Percentiles rank a stretch among this genome's conserved stretches.
Conservation (phyloP, 2,329 filamentous ascomycete species). For the Cordyceps fumosorosea region DNA sequence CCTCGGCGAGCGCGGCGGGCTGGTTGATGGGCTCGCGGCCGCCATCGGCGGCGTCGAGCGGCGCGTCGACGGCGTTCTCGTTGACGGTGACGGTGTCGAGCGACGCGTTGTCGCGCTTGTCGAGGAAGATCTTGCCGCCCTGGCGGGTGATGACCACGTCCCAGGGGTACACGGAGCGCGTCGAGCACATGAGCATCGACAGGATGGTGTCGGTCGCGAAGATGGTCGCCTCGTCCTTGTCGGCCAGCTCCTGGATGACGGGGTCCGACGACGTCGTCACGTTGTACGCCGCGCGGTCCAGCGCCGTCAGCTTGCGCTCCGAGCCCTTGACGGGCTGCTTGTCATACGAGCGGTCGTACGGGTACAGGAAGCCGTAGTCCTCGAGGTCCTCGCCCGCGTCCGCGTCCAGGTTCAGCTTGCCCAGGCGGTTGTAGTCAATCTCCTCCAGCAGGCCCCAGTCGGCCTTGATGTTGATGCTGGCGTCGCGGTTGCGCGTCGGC, state of each 20-base stretch:
- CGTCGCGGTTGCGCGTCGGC: conserved; percentile 91
- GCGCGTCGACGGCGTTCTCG: conserved; percentile 94
- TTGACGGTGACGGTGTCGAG: conserved; percentile 98
- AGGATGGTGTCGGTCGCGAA: conserved; percentile 96
- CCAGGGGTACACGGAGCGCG: conserved; percentile 96
- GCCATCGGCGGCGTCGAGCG: conserved; percentile 82
- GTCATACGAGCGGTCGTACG: conserved; percentile 94
- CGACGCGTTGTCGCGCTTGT: conserved; percentile 93
- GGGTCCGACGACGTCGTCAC: conserved; percentile 95
- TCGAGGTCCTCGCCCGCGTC: conserved; percentile 94
- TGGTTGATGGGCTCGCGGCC: conserved; percentile 95
- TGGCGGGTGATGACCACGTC: conserved; percentile 91
- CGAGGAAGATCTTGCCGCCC: conserved; percentile 95
- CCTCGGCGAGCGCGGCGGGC: conserved; percentile 84
- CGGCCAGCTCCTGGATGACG: conserved; percentile 91
- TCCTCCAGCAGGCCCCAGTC: conserved; percentile 96
- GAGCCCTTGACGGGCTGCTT: conserved; percentile 85
- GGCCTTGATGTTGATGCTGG: conserved; percentile 90
- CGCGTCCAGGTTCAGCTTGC: conserved; percentile 91
- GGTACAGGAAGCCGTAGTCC: conserved; percentile 94
- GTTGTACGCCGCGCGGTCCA: conserved; percentile 96
- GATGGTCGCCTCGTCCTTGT: conserved; percentile 92
- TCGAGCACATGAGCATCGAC: conserved; percentile 98
- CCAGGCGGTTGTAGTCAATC: conserved; percentile 93
- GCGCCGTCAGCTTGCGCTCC: conserved; percentile 78